These are phyloP conservation scores for Auriscalpium microsporum DNA, from an alignment of 768 basidiomycete species.

Conservation along the genomic window DNA sequence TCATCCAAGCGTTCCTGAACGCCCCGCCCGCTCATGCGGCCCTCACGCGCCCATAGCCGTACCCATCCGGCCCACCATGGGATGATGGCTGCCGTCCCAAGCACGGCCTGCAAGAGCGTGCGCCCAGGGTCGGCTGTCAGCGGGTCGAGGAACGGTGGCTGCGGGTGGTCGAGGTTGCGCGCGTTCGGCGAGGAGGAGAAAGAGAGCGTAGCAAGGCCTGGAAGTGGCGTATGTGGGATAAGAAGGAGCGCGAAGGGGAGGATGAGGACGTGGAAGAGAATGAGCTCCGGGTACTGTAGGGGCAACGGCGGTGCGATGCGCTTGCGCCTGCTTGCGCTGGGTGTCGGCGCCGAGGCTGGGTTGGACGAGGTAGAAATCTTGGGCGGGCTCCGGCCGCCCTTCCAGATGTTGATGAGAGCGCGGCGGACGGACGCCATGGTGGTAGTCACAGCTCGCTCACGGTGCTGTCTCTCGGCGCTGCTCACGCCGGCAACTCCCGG, in stretches of 20 bases:
- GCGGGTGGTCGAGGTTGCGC: slow-evolving; percentile 44
- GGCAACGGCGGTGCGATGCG: not conserved
- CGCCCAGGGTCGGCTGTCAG: slow-evolving; percentile 52
- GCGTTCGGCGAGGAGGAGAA: slow-evolving; percentile 4
- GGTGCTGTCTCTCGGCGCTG: too few relatives aligned
- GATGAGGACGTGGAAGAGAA: slow-evolving; percentile 25
- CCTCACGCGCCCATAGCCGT: slow-evolving; percentile 45
- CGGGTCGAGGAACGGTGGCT: slow-evolving; percentile 59
- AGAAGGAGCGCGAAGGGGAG: slow-evolving; percentile 16
- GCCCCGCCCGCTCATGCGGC: slow-evolving; percentile 34
- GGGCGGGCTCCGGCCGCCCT: too few relatives aligned
- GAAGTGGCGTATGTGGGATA: not conserved
- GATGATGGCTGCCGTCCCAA: slow-evolving; percentile 47
- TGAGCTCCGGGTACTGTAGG: slow-evolving; percentile 20
- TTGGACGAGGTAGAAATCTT: too few relatives aligned
- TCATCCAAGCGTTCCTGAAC: slow-evolving; percentile 29
- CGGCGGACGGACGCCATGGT: too few relatives aligned
- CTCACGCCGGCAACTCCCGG: too few relatives aligned
- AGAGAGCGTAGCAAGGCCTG: not conserved
- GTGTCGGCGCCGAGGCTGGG: too few relatives aligned
- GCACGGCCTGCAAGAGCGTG: slow-evolving; percentile 50
- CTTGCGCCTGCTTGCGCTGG: not conserved
- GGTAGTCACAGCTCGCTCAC: too few relatives aligned
- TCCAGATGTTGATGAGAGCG: too few relatives aligned
- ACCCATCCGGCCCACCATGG: slow-evolving; percentile 70